Base-by-base conservation (phyloP, 1,284 basidiomycete genomes). In the Sporisorium exsertum region DNA sequence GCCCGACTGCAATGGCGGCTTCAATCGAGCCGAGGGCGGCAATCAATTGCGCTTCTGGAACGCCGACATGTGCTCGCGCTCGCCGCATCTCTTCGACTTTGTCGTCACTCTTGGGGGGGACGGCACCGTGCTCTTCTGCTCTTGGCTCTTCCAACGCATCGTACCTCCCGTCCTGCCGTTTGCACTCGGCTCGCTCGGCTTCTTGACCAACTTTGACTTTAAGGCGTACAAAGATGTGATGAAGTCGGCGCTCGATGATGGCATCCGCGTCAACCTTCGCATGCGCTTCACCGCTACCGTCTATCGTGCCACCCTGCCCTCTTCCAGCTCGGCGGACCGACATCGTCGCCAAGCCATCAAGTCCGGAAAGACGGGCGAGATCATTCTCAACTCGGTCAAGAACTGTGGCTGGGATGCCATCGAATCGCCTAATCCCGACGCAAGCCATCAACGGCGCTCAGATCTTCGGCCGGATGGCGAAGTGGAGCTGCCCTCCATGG, bases 201-300 rank as follows among this genome's bases (percentile, higher is more conserved):
- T 99, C 88, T 90, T 99, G 62, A 99, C 97, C 68, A 97, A 97
- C 86, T 99, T 99, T 81, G 94, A 98, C 87, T 99, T 97, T 84
- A 89, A 90, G 43, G 90, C 95, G 82, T 92, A 96, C 87, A 90
- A 91, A 82, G 87, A 90, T 12, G 94, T 95, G 26, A 92, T 99
- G 89, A 93, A 95, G 86, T 91, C 90, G 68, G 94, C 91, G 15
- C 91, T 99, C 72, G 94, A 97, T 82, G 90, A 92, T 24, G 97
- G 97, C 20, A 96, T 99, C 72, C 92, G 96, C 22, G 95, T 99
- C 70, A 99, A 99, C 86, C 89, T 99, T 18, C 92, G 97, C 59
- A 99, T 99, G 97, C 91, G 97, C 12, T 99, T 99, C 86, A 98
- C 95, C 4, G 98, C 96, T 85, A 98, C 96, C 0, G 94, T 99